Base-by-base conservation (phyloP, 306 rosid genomes). In the Prinsepia uniflora region DNA sequence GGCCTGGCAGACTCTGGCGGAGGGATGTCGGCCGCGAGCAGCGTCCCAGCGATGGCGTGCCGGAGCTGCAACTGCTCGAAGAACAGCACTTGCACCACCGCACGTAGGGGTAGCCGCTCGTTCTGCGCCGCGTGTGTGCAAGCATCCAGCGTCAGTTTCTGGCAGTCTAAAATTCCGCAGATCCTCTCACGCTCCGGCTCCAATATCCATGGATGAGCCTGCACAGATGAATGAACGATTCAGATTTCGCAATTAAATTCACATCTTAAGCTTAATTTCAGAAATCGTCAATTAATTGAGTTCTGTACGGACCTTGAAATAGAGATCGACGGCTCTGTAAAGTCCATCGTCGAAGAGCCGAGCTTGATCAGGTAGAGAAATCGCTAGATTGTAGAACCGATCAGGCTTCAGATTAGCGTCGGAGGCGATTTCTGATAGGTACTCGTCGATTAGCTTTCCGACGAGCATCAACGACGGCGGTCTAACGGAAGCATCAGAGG, bases 101-200 rank as follows among this genome's bases (percentile, higher is more conserved):
- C 96, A 36, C 99, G 90, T 40, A 94, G 42, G 0, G 99, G 99
- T 47, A 94, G 86, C 45, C 99, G 96, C 77, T 91, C 99, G 84
- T 94, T 94, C 76, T 94, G 99, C 22, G 99, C 96, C 19, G 97
- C 99, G 88, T 91, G 99, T 3, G 99, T 94, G 84, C 99, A 94
- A 17, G 97, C 99, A 54, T 94, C 99, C 1, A 94, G 74, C 7
- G 99, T 91, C 10, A 94, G 84, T 67, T 91, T 94, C 85, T 91
- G 96, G 81, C 85, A 84, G 67, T 94, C 94, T 12, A 94, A 54
- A 14, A 86, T 85, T 22, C 88, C 92, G 59, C 96, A 84, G 59
- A 89, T 82, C 80, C 85, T 86, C 64, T 94, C 97, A 22, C 99
- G 84, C 50, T 84, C 96, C 24, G 84, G 66, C 70, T 91, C 99